phyloP scores from a whole-genome alignment of 78 protist genomes.

The Monosiga brevicollis region DNA sequence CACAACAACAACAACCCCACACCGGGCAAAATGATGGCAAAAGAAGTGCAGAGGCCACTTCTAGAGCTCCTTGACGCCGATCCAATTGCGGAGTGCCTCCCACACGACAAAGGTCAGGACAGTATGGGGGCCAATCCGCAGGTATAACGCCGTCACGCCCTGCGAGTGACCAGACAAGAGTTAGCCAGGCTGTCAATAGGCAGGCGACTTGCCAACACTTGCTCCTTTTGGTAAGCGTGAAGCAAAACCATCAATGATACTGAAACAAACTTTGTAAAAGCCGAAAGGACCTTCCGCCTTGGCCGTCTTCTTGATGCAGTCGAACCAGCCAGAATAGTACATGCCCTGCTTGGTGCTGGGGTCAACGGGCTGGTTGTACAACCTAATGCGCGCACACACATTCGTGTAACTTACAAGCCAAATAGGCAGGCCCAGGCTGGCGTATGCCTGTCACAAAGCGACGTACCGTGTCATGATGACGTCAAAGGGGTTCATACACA shows the following conservation, averaged over 20 bases:
- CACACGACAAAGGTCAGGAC: constrained; percentile 35
- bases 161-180: not conserved
- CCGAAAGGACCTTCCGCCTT: not conserved
- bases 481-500: constrained; percentile 26
- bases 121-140: constrained; percentile 35
- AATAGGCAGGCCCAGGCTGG: too few relatives aligned
- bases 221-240: too few relatives aligned
- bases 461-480: constrained; percentile 42
- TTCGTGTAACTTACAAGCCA: too few relatives aligned
- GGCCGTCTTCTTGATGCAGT: constrained; percentile 5
- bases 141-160: constrained; percentile 20
- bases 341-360: not conserved
- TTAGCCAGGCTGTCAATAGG: not conserved
- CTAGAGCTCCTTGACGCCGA: not conserved
- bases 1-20: not conserved
- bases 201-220: too few relatives aligned
- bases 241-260: not conserved
- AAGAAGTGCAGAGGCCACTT: not conserved
- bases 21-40: not conserved
- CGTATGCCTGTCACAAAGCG: too few relatives aligned
- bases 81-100: constrained; percentile 16
- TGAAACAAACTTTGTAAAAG: not conserved
- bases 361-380: constrained; percentile 32
- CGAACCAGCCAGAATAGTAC: not conserved
- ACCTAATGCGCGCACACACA: too few relatives aligned